A percentile compares a stretch with the other conserved stretches of the same genome.
These are phyloP conservation scores for Canavalia gladiata DNA, from an alignment of 306 rosid species.

Conservation along the genomic window DNA sequence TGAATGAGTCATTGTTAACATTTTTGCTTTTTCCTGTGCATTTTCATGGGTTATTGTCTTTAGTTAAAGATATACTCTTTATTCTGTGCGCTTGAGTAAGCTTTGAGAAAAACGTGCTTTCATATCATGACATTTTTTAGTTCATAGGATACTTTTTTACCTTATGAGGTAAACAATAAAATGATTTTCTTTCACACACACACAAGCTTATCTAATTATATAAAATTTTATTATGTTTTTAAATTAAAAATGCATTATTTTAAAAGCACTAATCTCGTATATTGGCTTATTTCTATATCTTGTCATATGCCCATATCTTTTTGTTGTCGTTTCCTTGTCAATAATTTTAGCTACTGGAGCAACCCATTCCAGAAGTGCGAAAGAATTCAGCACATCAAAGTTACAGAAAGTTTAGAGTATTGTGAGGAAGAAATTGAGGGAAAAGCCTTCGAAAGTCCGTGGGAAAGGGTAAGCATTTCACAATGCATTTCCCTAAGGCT, in stretches of 20 bases:
- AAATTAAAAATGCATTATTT: background rate
- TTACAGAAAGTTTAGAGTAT: background rate
- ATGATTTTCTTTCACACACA: background rate
- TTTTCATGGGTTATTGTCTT: background rate
- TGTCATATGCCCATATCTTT: background rate
- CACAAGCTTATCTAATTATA: slow-evolving; percentile 1
- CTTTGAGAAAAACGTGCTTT: background rate
- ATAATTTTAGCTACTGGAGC: slow-evolving; percentile 47
- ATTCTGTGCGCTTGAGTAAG: background rate
- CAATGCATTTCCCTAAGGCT: slow-evolving; percentile 2
- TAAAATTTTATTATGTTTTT: slow-evolving; percentile 7
- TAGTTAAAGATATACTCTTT: background rate
- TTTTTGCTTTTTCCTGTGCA: background rate
- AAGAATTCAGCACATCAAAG: background rate
- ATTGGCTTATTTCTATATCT: slow-evolving; percentile 6
- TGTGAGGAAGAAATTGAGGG: background rate
- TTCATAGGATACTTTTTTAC: background rate
- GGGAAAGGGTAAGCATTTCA: background rate
- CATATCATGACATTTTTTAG: background rate
- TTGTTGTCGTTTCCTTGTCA: background rate
- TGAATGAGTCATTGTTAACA: background rate
- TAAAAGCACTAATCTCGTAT: background rate
- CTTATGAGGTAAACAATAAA: background rate
- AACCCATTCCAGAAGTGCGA: slow-evolving; percentile 64
- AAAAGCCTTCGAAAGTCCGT: background rate